Percentiles rank a stretch among this genome's conserved stretches.
Conservation (phyloP, 495 filamentous ascomycete species). For the Xylaria acuta region DNA sequence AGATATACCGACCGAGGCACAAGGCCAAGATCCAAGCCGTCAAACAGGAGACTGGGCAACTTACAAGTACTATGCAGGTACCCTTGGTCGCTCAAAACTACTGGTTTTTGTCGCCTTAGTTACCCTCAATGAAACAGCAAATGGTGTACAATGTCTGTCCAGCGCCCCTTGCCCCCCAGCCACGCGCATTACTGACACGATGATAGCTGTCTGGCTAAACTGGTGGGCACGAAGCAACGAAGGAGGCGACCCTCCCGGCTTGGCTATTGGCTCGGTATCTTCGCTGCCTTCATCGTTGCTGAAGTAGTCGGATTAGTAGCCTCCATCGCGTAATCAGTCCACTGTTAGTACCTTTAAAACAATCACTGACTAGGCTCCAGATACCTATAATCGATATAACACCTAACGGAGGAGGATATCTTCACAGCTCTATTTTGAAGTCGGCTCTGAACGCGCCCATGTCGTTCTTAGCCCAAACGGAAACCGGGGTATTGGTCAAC, state of each 20-base stretch:
- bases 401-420: slow-evolving; percentile 16
- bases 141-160: slow-evolving; percentile 15
- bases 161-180: background rate
- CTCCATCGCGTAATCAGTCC: slow-evolving; percentile 14
- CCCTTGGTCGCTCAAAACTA: slow-evolving; percentile 35
- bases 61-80: slow-evolving; percentile 43
- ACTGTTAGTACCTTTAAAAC: background rate
- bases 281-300: slow-evolving; percentile 39
- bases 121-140: slow-evolving; percentile 21
- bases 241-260: slow-evolving; percentile 13
- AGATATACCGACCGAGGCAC: background rate
- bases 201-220: slow-evolving; percentile 42
- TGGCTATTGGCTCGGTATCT: slow-evolving; percentile 42
- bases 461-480: slow-evolving; percentile 12
- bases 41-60: slow-evolving; percentile 39
- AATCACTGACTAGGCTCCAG: background rate
- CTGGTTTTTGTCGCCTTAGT: slow-evolving; percentile 28
- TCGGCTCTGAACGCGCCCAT: slow-evolving; percentile 10
- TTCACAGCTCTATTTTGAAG: slow-evolving; percentile 15
- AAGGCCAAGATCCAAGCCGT: slow-evolving; percentile 13
- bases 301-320: slow-evolving; percentile 21
- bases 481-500: slow-evolving; percentile 18
- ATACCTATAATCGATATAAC: slow-evolving; percentile 17
- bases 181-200: background rate
- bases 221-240: slow-evolving; percentile 41